Base-by-base conservation (phyloP, 495 filamentous ascomycete genomes). In the Xylaria grammica region DNA sequence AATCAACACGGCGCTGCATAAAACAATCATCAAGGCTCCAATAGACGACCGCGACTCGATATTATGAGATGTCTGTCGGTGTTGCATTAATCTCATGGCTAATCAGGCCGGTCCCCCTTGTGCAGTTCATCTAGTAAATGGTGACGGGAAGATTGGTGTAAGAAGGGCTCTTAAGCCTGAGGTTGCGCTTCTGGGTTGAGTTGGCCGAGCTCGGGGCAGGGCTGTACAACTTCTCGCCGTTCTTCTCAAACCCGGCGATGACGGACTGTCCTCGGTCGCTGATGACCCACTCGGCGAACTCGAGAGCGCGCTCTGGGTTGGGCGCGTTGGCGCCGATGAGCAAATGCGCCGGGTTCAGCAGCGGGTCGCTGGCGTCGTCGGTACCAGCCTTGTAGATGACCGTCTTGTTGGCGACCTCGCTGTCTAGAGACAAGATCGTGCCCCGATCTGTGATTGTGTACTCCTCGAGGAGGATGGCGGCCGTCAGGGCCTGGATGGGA, bases 401-500 rank as follows among this genome's bases (percentile, higher is more conserved):
- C n/a, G 69, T 67, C 54, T 66, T 30, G 24, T 72, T 67, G 22
- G 65, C 38, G 3, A 82, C 34, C 9, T 55, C 57, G 8, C 63
- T 17, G 10, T 68, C 57, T 20, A 81, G 67, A 0, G 75, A 75
- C 3, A 78, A 65, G 42, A 66, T 79, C 2, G 81, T 81, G 9
- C 79, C 78, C 3, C 70, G 69, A 56, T 83, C 80, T 6, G 77
- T 81, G 32, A 82, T 59, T 0, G 77, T 82, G 53, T 82, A 83
- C 55, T 80, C 78, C 3, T 72, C 36, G 9, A 82, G 66, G 0
- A 65, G 36, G 24, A 73, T 70, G 0, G 79, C 78, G 0, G 74
- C 71, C 10, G 54, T 74, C 27, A 83, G 55, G 4, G 79, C 78
- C 64, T 80, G 74, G 45, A 79, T 67, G 0, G 80, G 81, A 49